Conservation (phyloP, 371 early-diverging fungal genomes). For the Rhizopus delemar region DNA sequence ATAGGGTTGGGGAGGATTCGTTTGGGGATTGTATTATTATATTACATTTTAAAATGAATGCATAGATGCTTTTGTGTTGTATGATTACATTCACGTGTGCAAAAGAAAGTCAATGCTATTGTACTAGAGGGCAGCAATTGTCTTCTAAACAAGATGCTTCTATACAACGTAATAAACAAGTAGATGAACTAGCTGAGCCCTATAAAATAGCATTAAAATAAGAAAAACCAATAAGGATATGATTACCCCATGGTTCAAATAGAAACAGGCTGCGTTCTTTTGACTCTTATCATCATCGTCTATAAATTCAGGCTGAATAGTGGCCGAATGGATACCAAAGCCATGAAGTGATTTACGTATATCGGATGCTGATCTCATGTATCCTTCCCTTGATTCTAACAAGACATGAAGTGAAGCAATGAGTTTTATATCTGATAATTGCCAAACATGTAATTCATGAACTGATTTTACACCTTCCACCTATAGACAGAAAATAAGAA, state of each 20-base stretch:
- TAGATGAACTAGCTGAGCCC: constrained; percentile 16
- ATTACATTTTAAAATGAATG: too few species aligned
- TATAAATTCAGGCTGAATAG: constrained; percentile 89
- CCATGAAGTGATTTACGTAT: constrained; percentile 76
- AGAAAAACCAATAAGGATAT: too few species aligned
- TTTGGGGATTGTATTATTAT: too few species aligned
- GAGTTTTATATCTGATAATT: constrained; percentile 80
- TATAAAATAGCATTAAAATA: background rate
- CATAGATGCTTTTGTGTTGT: too few species aligned
- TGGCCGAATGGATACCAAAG: constrained; percentile 86
- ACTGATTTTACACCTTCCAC: constrained; percentile 72
- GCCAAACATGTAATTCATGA: constrained; percentile 95
- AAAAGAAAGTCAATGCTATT: background rate
- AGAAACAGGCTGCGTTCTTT: background rate
- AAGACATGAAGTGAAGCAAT: constrained; percentile 85
- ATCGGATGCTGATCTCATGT: constrained; percentile 64
- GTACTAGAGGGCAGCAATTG: constrained; percentile 25
- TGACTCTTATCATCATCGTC: constrained; percentile 19
- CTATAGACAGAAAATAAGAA: constrained; percentile 12
- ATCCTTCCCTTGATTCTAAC: constrained; percentile 54
- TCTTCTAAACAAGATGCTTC: constrained; percentile 29
- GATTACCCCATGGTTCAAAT: background rate
- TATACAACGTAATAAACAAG: constrained; percentile 30
- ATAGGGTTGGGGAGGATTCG: too few species aligned
- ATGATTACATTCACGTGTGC: too few species aligned